phyloP scores from a whole-genome alignment of 345 rosid genomes.

The Excoecaria agallocha region DNA sequence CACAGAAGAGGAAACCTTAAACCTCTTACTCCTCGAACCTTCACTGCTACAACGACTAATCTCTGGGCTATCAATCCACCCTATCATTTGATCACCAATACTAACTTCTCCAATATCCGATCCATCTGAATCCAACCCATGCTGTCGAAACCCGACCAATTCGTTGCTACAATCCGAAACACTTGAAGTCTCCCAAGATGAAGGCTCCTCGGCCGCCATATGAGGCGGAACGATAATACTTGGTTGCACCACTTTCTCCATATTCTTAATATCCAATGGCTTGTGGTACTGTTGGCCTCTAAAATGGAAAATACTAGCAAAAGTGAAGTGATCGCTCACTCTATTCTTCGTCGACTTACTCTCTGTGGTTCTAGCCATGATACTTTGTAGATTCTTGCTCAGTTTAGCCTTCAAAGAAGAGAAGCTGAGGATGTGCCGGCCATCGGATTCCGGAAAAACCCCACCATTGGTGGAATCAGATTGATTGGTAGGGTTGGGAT shows the following conservation, averaged over 20 bases:
- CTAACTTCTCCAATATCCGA: slow-evolving; percentile 45
- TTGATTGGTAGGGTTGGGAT: slow-evolving; percentile 9
- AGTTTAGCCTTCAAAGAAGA: slow-evolving; percentile 57
- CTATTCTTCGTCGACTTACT: slow-evolving; percentile 49
- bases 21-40: slow-evolving; percentile 57
- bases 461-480: slow-evolving; percentile 20
- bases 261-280: slow-evolving; percentile 40
- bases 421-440: slow-evolving; percentile 43
- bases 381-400: slow-evolving; percentile 62
- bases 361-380: slow-evolving; percentile 49
- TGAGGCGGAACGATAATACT: slow-evolving; percentile 51
- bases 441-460: slow-evolving; percentile 21
- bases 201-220: slow-evolving; percentile 8
- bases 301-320: slow-evolving; percentile 58
- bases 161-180: slow-evolving; percentile 56
- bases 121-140: slow-evolving; percentile 53
- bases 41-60: slow-evolving; percentile 16
- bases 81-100: slow-evolving; percentile 26
- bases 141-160: slow-evolving; percentile 48
- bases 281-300: slow-evolving; percentile 37
- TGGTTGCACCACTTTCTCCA: slow-evolving; percentile 61
- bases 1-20: slow-evolving; percentile 61
- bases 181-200: slow-evolving; percentile 55
- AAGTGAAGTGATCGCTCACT: slow-evolving; percentile 66
- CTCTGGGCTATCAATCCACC: slow-evolving; percentile 56